Evolutionary conservation across 768 basidiomycete species (phyloP).

Genomic region (Phylloporus sp.): DNA sequence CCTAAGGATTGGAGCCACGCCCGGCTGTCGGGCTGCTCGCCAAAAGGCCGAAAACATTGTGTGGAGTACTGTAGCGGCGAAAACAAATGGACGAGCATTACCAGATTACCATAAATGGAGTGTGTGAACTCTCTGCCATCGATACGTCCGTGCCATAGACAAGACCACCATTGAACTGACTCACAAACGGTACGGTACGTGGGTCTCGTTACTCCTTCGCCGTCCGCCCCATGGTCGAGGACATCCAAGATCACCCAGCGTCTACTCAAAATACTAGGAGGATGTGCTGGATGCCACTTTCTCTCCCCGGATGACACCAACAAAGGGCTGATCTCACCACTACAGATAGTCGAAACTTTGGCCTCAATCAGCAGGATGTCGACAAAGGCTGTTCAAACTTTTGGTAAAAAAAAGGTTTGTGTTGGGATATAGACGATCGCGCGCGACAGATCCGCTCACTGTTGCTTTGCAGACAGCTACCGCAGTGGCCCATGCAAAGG

Average conservation of each 20-base stretch:
- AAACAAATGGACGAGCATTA: background rate
- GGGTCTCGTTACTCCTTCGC: conserved; percentile 7
- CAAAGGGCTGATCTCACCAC: conserved; percentile 17
- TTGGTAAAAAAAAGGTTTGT: conserved; percentile 98
- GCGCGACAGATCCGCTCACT: conserved; percentile 1
- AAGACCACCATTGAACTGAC: conserved; percentile 27
- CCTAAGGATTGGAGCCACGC: background rate
- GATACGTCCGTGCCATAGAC: too few relatives aligned
- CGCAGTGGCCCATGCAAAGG: conserved; percentile 94
- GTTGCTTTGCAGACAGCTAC: conserved; percentile 75
- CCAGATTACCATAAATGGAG: conserved; percentile 17
- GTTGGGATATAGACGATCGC: background rate
- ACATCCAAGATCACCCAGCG: background rate
- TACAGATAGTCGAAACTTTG: conserved; percentile 17
- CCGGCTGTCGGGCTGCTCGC: conserved; percentile 13
- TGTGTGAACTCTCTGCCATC: conserved; percentile 23
- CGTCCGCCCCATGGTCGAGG: background rate
- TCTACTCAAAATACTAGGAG: conserved; percentile 21
- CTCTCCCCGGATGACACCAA: conserved; percentile 34
- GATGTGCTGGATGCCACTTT: conserved; percentile 39
- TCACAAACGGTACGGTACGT: conserved; percentile 37
- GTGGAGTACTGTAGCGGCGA: background rate
- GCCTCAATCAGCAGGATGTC: conserved; percentile 53
- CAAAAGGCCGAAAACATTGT: conserved; percentile 19
- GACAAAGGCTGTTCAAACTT: conserved; percentile 93